Base-by-base conservation (phyloP, 495 filamentous ascomycete genomes). In the Clohesyomyces aquaticus region DNA sequence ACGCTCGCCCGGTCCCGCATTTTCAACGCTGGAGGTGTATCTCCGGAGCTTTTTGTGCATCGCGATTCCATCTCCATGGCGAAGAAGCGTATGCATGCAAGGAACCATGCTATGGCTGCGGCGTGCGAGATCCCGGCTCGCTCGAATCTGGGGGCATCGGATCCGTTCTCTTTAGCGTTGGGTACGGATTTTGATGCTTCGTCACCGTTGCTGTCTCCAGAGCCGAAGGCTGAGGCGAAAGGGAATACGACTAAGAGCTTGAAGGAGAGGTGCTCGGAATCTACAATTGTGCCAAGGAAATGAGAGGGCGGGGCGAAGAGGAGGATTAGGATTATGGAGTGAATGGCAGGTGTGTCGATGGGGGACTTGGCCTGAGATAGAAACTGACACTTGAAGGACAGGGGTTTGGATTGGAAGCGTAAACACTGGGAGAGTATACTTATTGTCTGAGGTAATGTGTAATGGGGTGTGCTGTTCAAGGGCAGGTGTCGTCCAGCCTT, bases 1-100 rank as follows among this genome's bases (percentile, higher is more conserved):
- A 53, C 61, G 4, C 56, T 68, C 8, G 60, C 61, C 2, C 54
- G 60, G 1, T 55, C 53, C 14, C 66, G 66, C 1, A 60, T 68
- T 49, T 35, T 61, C 50, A 53, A 64, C 23, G 41, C 54, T 21
- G 50, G 60, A 0, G 60, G 60, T 22, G 38, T 64, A 0, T 63
- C 60, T 4, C 61, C 61, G 0, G 61, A 64, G 11, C 66, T 63
- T 42, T 60, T 64, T 22, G 51, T 55, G 55, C 54, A 68, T n/a
- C 41, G 66, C 1, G 66, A 69, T 38, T 69, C 66, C 1, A 52
- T 69, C 29, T 28, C 35, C 23, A 57, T 69, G 42, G 61, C 62
- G 22, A 64, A 63, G 56, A 69, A 61, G 45, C 52, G 62, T 0
- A 65, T 69, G 55, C 49, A 61, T 51, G 43, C 32, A 43, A 63